Evolutionary conservation across 345 rosid species (phyloP).

Genomic region (Lumnitzera littorea): DNA sequence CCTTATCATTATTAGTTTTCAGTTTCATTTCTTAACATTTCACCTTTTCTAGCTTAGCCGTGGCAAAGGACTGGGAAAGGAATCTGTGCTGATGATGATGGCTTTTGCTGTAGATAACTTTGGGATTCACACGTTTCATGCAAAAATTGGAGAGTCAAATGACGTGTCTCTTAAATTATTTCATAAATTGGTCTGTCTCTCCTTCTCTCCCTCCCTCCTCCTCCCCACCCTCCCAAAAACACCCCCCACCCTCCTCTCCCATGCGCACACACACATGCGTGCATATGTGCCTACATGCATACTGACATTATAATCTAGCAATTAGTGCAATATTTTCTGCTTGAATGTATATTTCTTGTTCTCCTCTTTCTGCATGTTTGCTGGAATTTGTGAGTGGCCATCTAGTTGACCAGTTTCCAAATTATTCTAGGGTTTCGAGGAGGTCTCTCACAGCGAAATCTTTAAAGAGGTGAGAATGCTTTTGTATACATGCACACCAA

Average conservation of each 20-base stretch:
- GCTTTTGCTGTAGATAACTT: conserved; percentile 58
- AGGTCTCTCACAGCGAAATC: conserved; percentile 48
- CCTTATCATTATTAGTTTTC: conserved; percentile 1
- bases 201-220: conserved; percentile 4
- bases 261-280: background rate
- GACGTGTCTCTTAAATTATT: conserved; percentile 62
- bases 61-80: conserved; percentile 92
- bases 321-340: background rate
- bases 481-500: background rate
- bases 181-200: conserved; percentile 56
- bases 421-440: conserved; percentile 58
- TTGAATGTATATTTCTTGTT: background rate
- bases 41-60: conserved; percentile 62
- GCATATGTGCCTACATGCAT: background rate
- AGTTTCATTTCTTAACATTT: conserved; percentile 13
- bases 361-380: conserved; percentile 1
- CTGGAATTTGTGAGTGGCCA: conserved; percentile 2
- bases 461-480: conserved; percentile 70
- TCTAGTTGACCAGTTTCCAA: too few relatives aligned
- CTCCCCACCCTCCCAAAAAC: too few relatives aligned
- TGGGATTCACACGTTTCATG: conserved; percentile 54
- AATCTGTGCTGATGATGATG: conserved; percentile 83
- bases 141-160: conserved; percentile 83
- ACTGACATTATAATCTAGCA: background rate
- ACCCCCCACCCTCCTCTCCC: too few relatives aligned